A percentile compares a stretch with the other conserved stretches of the same genome.
phyloP scores from a whole-genome alignment of 306 rosid species.

The Cucurbita argyrosperma region DNA sequence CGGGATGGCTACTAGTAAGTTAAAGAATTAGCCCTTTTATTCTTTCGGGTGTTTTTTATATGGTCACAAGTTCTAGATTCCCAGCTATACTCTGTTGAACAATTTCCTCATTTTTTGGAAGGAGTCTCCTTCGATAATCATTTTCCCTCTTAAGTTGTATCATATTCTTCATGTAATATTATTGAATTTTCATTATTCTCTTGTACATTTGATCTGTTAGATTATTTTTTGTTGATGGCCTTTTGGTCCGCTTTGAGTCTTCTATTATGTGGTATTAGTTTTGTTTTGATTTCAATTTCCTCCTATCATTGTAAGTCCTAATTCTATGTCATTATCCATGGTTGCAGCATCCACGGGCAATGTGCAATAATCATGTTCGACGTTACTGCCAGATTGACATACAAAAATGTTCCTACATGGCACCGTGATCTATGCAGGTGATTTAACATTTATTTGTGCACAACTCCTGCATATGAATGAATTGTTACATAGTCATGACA shows the following conservation, averaged over 20 bases:
- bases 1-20: slow-evolving; percentile 78
- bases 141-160: not conserved
- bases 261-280: not conserved
- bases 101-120: not conserved
- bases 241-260: not conserved
- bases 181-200: not conserved
- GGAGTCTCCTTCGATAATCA: no score
- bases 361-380: slow-evolving; percentile 78
- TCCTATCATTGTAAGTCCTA: not conserved
- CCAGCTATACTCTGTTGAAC: not conserved
- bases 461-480: no score
- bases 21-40: not conserved
- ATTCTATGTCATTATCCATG: not conserved
- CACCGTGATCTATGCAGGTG: slow-evolving; percentile 52
- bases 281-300: not conserved
- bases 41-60: not conserved
- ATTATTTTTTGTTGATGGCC: not conserved
- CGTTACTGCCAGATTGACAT: slow-evolving; percentile 55
- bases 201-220: not conserved
- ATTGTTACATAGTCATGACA: not conserved
- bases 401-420: slow-evolving; percentile 76
- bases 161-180: not conserved
- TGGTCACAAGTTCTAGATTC: not conserved
- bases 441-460: not conserved
- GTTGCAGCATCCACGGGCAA: slow-evolving; percentile 56